Base-by-base conservation (phyloP, 192 early-diverging fungal species). In the Thamnidium elegans region DNA sequence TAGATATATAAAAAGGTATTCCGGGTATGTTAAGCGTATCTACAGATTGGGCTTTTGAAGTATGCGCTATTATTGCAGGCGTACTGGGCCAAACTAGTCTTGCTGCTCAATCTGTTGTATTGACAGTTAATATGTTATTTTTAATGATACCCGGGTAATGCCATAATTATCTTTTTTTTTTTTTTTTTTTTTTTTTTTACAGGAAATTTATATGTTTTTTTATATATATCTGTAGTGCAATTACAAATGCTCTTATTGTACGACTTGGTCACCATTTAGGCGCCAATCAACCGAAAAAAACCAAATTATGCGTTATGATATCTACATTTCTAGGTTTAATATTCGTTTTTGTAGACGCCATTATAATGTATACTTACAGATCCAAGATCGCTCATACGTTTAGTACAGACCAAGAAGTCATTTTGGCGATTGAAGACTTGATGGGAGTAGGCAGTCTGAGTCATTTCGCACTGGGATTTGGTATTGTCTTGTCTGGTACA, bases 11-110 rank as follows among this genome's bases (percentile, higher is more conserved):
- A 54, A n/a, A n/a, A 68, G 66, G 66, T 51, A 51, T 71, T 43
- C 69, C 69, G 6, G 69, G 69, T 19, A 71, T 71, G 69, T 47
- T 71, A 4, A 71, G 69, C 50, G 62, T 71, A 19, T 71, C 62
- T 8, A 71, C 69, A 8, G 69, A 71, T 44, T 71, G 69, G 69
- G 69, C 69, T 7, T 71, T 71, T 30, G 69, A 71, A 66, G 52
- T 71, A 32, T 71, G 69, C 59, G 69, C 69, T n/a, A 55, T 71
- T 20, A 48, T 66, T 10, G 59, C 69, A 32, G 66, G 69, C 54
- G 69, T 71, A 10, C 63, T 71, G 5, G 69, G 69, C 20, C 34
- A 66, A 60, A 66, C 47, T 10, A 65, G 55, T 21, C 30, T 71
- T 6, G 69, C 69, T 32, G 69, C 63, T 4, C 69, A 71, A 66